phyloP scores from a whole-genome alignment of 176 grass and related monocot species.

The Lolium perenne region DNA sequence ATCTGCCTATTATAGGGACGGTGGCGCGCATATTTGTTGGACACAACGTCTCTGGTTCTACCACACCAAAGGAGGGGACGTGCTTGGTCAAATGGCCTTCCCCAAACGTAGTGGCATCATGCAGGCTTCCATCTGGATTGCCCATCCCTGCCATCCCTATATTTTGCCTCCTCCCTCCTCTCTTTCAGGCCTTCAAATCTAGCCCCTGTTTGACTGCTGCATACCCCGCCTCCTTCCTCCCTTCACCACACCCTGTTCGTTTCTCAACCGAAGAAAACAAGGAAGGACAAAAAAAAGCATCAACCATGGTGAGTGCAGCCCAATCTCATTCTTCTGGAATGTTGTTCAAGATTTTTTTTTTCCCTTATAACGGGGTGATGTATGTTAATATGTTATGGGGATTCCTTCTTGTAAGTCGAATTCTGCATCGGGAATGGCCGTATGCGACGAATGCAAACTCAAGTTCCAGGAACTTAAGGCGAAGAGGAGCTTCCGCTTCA shows the following conservation, averaged over 20 bases:
- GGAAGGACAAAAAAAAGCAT: constrained; percentile 37
- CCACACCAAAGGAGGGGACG: constrained; percentile 51
- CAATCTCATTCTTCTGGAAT: constrained; percentile 15
- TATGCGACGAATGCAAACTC: constrained; percentile 93
- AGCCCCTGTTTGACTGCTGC: constrained; percentile 19
- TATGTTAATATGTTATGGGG: constrained; percentile 14
- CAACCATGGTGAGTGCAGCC: constrained; percentile 56
- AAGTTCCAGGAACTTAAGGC: constrained; percentile 91
- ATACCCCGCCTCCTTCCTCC: constrained; percentile 30
- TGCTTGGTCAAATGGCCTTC: constrained; percentile 61
- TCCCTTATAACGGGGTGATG: constrained; percentile 27
- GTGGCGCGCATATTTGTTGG: constrained; percentile 60
- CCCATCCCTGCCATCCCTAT: constrained; percentile 43
- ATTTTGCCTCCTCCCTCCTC: constrained; percentile 54
- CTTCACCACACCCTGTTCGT: not conserved
- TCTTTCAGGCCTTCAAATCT: constrained; percentile 67
- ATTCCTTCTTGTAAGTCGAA: constrained; percentile 70
- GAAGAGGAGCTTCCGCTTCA: constrained; percentile 98
- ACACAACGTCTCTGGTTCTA: constrained; percentile 52
- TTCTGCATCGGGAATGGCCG: constrained; percentile 96
- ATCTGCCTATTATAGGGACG: constrained; percentile 37
- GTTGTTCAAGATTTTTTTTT: not conserved
- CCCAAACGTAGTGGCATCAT: constrained; percentile 53
- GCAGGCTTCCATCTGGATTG: constrained; percentile 41
- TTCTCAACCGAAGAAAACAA: constrained; percentile 41